Evolutionary conservation across 345 rosid genomes (phyloP).

Genomic region (Pugionium dolabratum): DNA sequence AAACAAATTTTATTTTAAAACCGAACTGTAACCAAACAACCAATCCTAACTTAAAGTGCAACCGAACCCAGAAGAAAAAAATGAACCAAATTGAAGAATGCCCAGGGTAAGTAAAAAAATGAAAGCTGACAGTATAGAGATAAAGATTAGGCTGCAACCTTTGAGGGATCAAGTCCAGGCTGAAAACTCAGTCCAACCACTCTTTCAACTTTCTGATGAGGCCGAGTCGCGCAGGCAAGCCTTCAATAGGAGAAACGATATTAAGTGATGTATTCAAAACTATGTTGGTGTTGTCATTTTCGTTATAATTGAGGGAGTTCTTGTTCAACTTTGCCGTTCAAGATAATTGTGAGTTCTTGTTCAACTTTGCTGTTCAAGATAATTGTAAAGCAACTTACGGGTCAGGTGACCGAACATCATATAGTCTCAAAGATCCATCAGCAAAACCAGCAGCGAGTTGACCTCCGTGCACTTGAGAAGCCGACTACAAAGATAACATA

Average conservation of each 20-base stretch:
- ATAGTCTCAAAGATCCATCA: conserved; percentile 90
- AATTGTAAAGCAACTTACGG: conserved; percentile 55
- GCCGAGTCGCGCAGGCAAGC: conserved; percentile 71
- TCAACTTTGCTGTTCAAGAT: not conserved
- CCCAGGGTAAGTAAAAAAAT: not conserved
- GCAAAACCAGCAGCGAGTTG: conserved; percentile 87
- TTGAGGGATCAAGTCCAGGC: conserved; percentile 90
- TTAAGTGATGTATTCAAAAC: not conserved
- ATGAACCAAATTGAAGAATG: not conserved
- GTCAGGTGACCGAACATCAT: conserved; percentile 88
- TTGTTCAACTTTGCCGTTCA: not conserved
- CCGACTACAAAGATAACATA: conserved; percentile 54
- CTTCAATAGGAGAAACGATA: conserved; percentile 44
- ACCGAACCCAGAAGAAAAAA: not conserved
- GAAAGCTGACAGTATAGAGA: conserved; percentile 15
- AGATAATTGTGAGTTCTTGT: not conserved
- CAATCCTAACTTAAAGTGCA: no score
- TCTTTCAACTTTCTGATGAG: conserved; percentile 74
- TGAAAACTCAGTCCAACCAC: conserved; percentile 95
- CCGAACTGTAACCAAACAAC: not conserved
- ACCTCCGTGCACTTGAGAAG: conserved; percentile 92
- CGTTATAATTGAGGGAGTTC: conserved; percentile 4
- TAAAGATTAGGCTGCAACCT: conserved; percentile 49
- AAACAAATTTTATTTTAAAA: not conserved
- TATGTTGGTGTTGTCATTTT: conserved; percentile 5